Conservation (phyloP, 2,329 filamentous ascomycete genomes). For the Ceratocystis ficicola region DNA sequence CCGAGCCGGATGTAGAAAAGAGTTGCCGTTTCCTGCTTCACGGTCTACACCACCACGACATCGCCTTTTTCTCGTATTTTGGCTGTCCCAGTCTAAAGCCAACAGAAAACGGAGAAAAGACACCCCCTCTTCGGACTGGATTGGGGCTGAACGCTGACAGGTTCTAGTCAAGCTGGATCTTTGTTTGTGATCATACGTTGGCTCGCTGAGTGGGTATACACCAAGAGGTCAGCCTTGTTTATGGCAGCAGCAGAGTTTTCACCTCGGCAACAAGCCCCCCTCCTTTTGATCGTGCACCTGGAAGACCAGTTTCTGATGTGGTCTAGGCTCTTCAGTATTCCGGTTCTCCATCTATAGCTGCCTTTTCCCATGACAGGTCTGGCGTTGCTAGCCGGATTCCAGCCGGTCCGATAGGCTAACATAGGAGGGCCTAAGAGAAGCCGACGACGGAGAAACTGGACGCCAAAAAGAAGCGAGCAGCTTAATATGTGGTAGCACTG, state of each 20-base stretch:
- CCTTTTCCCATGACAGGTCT: not conserved
- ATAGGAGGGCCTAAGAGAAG: not conserved
- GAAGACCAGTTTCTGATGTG: not conserved
- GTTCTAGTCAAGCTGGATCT: not conserved
- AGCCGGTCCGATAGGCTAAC: conserved; percentile 2
- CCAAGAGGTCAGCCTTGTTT: not conserved
- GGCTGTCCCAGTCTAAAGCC: not conserved
- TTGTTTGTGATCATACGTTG: not conserved
- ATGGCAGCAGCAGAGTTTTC: not conserved
- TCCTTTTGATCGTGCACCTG: not conserved
- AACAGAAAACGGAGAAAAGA: not conserved
- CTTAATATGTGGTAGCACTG: not conserved
- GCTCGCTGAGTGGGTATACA: not conserved
- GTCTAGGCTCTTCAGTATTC: not conserved
- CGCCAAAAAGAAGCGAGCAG: not conserved
- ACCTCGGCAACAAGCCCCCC: not conserved
- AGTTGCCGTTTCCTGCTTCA: too few species aligned
- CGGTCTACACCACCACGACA: too few species aligned
- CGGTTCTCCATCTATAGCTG: not conserved
- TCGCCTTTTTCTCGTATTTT: too few species aligned
- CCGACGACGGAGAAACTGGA: not conserved
- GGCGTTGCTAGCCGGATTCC: not conserved
- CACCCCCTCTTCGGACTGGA: not conserved
- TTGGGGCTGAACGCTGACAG: not conserved
- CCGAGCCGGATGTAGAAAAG: too few species aligned